Evolutionary conservation across 2,329 filamentous ascomycete genomes (phyloP), one percentile per base, ranked within the genome.

Genomic region (Graphiopsis chlorocephala): DNA sequence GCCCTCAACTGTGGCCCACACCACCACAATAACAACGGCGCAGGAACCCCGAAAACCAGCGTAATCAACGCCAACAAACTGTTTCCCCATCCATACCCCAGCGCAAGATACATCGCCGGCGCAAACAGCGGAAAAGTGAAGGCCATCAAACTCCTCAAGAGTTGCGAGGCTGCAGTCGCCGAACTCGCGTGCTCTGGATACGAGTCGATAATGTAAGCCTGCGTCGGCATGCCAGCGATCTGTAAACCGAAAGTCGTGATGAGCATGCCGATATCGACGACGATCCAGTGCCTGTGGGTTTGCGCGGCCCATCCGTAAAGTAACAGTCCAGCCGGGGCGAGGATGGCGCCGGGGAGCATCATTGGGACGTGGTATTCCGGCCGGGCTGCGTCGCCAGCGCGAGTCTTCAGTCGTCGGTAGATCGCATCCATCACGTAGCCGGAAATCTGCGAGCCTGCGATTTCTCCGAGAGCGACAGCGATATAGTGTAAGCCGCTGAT

Each of bases 81-180:
- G 61, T 82, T 84, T 0, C 82, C 82, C 82, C 82, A 83, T 4
- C 81, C 82, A 33, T 82, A 76, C 0, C 81, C 81, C 1, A 84
- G 72, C 0, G 72, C 70, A 0, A 71, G 63, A 65, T 83, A 84
- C 81, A 85, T 72, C 72, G 80, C 78, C 0, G 82, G 77, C 0
- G 87, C 88, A 12, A 86, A 87, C 1, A 90, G 77, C 0, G 88
- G 88, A 0, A 90, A 81, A 0, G 86, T 76, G 4, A 86, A 86
- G 0, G 84, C 86, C 0, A 82, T 79, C 61, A 88, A 75, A 1
- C 81, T 85, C 28, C 85, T 78, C 33, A 87, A 77, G 3, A 87
- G 80, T 0, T 84, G 83, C 14, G 83, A 83, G 0, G 84, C 85
- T 0, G 84, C 85, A 35, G 83, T 81, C 0, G 83, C 83, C 60